phyloP scores from a whole-genome alignment of 192 early-diverging fungal genomes.

The Pecoramyces ruminantium region DNA sequence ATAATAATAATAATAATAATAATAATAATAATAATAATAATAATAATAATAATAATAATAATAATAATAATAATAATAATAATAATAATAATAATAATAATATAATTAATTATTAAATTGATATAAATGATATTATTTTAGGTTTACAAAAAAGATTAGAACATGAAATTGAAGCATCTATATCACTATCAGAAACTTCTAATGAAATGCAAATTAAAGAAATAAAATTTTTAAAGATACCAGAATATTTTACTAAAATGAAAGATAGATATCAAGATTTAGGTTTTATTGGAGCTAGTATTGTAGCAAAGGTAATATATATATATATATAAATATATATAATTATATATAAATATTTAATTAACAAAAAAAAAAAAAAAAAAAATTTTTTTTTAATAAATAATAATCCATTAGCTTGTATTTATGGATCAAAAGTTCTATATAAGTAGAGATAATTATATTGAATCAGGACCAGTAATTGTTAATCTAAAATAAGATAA shows the following conservation, averaged over 20 bases:
- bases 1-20: no score
- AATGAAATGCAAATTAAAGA: conserved; percentile 74
- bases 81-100: no score
- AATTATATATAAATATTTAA: no score
- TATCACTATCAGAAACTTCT: conserved; percentile 65
- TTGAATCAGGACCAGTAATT: not conserved
- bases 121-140: no score
- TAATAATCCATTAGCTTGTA: not conserved
- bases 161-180: conserved; percentile 28
- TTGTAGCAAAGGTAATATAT: conserved; percentile 62
- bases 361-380: no score
- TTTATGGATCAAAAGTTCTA: not conserved
- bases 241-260: conserved; percentile 65
- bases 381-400: no score
- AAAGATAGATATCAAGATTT: conserved; percentile 37
- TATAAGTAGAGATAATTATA: not conserved
- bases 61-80: no score
- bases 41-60: no score
- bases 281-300: conserved; percentile 64
- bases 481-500: not conserved
- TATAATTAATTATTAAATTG: no score
- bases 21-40: no score
- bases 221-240: conserved; percentile 57
- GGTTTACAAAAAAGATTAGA: conserved; percentile 60
- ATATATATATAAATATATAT: no score